Evolutionary conservation across 495 filamentous ascomycete genomes (phyloP).

Genomic region (Aspergillus haitiensis): DNA sequence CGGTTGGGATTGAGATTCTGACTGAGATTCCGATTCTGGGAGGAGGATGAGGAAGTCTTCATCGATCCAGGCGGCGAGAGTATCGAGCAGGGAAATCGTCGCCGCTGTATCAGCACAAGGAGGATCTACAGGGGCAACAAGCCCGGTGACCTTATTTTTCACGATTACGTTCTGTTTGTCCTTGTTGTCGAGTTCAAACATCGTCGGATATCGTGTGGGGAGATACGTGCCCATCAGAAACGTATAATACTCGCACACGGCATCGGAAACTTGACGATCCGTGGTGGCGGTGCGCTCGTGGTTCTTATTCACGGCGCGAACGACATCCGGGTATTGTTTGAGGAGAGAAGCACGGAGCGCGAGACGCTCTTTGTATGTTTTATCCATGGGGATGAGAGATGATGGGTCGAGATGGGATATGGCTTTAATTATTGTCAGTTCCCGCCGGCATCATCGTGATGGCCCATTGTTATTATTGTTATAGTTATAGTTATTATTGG

Average conservation of each 20-base stretch:
- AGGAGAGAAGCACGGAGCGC: slow-evolving; percentile 50
- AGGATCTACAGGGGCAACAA: background rate
- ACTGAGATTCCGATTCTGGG: slow-evolving; percentile 36
- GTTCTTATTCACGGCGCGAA: slow-evolving; percentile 39
- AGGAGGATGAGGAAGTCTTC: slow-evolving; percentile 76
- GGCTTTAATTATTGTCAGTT: slow-evolving; percentile 28
- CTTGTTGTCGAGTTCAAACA: slow-evolving; percentile 46
- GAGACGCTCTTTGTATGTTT: slow-evolving; percentile 58
- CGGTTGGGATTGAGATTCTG: background rate
- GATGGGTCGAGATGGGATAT: slow-evolving; percentile 51
- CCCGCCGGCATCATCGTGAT: background rate
- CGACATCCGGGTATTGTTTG: slow-evolving; percentile 41
- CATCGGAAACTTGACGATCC: slow-evolving; percentile 29
- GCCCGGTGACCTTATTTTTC: slow-evolving; percentile 13
- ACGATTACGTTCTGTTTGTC: background rate
- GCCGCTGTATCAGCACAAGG: background rate
- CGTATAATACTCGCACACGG: slow-evolving; percentile 63
- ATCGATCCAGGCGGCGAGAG: slow-evolving; percentile 62
- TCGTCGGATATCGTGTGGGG: slow-evolving; percentile 60
- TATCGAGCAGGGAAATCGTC: slow-evolving; percentile 36
- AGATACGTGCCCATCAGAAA: slow-evolving; percentile 64
- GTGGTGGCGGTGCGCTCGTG: slow-evolving; percentile 25
- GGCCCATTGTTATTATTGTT: too few species aligned
- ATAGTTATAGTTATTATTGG: background rate
- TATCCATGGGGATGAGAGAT: slow-evolving; percentile 63